phyloP scores from a whole-genome alignment of 1,284 basidiomycete genomes.

The Cerrena zonata region DNA sequence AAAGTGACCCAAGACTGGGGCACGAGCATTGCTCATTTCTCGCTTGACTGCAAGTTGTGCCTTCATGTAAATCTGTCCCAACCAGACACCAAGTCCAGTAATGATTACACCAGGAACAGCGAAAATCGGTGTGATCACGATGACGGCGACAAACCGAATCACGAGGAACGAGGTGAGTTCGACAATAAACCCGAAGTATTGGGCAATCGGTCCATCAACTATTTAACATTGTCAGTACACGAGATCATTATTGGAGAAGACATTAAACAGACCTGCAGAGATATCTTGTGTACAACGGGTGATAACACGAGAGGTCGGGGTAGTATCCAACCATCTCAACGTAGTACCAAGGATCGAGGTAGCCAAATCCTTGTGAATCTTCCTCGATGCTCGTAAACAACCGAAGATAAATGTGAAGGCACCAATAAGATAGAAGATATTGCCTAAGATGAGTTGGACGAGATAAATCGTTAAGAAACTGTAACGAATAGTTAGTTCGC shows the following conservation, averaged over 20 bases:
- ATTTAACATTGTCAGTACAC: not conserved
- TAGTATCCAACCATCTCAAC: conserved; percentile 52
- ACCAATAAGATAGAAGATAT: conserved; percentile 24
- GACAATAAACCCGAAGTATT: conserved; percentile 20
- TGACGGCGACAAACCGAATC: conserved; percentile 39
- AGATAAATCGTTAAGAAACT: conserved; percentile 43
- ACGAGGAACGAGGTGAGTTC: conserved; percentile 30
- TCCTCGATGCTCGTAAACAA: conserved; percentile 45
- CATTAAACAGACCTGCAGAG: conserved; percentile 29
- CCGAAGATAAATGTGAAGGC: conserved; percentile 36
- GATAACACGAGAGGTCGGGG: conserved; percentile 55
- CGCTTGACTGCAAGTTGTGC: conserved; percentile 73
- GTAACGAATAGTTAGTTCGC: conserved; percentile 8
- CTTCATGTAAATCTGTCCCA: conserved; percentile 58
- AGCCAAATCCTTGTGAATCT: conserved; percentile 54
- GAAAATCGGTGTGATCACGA: conserved; percentile 43
- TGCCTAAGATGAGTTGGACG: conserved; percentile 27
- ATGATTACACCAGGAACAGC: conserved; percentile 37
- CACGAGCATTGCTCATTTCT: conserved; percentile 66
- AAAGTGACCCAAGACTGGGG: conserved; percentile 67
- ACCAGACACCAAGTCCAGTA: conserved; percentile 39
- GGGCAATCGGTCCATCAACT: conserved; percentile 28
- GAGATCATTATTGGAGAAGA: too few relatives aligned
- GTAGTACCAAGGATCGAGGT: conserved; percentile 52
- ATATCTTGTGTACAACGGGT: conserved; percentile 58